Evolutionary conservation across 768 basidiomycete species (phyloP).

Genomic region (Neoboletus subvelutipes): DNA sequence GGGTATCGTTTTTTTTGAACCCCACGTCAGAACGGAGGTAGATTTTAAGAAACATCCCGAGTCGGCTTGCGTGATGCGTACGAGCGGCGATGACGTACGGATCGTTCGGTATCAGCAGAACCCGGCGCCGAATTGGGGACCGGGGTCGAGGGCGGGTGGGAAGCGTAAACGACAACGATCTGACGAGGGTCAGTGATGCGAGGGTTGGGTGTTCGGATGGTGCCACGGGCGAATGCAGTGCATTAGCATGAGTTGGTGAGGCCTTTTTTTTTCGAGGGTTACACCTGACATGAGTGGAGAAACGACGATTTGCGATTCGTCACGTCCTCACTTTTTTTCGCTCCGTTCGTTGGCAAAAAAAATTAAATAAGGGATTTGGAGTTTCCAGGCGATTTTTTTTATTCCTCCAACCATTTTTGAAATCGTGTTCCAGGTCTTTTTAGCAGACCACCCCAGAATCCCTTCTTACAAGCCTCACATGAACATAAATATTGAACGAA

Average conservation of each 20-base stretch:
- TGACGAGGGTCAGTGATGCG: slow-evolving; percentile 14
- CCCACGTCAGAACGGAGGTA: slow-evolving; percentile 43
- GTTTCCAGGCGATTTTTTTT: too few relatives aligned
- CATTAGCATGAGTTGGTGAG: too few relatives aligned
- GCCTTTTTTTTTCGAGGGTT: too few relatives aligned
- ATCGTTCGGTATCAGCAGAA: slow-evolving; percentile 90
- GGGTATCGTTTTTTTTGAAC: not conserved
- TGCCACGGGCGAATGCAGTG: not conserved
- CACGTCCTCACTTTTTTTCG: not conserved
- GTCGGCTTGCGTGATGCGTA: slow-evolving; percentile 46
- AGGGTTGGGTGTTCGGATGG: too few relatives aligned
- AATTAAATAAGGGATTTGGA: too few relatives aligned
- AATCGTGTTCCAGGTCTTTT: too few relatives aligned
- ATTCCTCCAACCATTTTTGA: too few relatives aligned
- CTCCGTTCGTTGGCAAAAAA: not conserved
- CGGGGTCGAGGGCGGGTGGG: slow-evolving; percentile 60
- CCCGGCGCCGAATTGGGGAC: slow-evolving; percentile 93
- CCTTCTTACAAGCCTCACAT: too few relatives aligned
- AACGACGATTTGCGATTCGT: too few relatives aligned
- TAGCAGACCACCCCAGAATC: too few relatives aligned
- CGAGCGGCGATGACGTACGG: slow-evolving; percentile 61
- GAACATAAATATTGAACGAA: not conserved
- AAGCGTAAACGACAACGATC: slow-evolving; percentile 33
- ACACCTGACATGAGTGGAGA: too few relatives aligned
- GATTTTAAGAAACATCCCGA: slow-evolving; percentile 76